phyloP scores from a whole-genome alignment of 2,329 filamentous ascomycete species.

The Trichoderma sp. region DNA sequence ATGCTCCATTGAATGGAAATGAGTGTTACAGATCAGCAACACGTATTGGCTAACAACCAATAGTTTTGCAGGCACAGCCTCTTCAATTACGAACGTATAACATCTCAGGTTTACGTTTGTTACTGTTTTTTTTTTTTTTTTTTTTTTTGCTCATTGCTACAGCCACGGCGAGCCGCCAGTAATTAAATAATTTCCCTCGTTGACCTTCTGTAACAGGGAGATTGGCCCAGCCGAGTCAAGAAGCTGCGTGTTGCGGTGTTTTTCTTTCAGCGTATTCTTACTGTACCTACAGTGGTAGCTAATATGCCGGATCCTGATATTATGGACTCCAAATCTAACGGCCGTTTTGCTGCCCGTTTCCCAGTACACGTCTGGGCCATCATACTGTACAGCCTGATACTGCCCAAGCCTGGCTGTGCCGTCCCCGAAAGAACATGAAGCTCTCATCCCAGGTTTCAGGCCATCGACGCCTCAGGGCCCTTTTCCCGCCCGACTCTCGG shows the following conservation, averaged over 20 bases:
- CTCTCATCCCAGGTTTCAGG: background rate
- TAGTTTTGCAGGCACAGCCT: background rate
- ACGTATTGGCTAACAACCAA: background rate
- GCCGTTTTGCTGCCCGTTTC: background rate
- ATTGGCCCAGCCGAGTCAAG: background rate
- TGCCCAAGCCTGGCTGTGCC: background rate
- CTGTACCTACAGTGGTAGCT: too few species aligned
- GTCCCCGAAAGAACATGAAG: too few species aligned
- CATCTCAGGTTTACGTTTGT: background rate
- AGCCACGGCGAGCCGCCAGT: background rate
- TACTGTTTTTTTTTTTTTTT: background rate
- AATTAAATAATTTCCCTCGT: background rate
- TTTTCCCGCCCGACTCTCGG: background rate
- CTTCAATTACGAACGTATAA: background rate
- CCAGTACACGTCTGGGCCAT: background rate
- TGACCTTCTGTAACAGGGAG: slow-evolving; percentile 12
- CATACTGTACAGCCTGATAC: background rate
- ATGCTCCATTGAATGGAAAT: background rate
- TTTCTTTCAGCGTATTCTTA: background rate
- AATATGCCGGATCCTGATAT: background rate
- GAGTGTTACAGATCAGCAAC: background rate
- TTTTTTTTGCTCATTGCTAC: background rate
- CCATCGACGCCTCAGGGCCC: background rate
- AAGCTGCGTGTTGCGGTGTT: background rate
- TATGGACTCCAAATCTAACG: background rate